Base-by-base conservation (phyloP, 805 yeast species). In the Brettanomyces sp. region DNA sequence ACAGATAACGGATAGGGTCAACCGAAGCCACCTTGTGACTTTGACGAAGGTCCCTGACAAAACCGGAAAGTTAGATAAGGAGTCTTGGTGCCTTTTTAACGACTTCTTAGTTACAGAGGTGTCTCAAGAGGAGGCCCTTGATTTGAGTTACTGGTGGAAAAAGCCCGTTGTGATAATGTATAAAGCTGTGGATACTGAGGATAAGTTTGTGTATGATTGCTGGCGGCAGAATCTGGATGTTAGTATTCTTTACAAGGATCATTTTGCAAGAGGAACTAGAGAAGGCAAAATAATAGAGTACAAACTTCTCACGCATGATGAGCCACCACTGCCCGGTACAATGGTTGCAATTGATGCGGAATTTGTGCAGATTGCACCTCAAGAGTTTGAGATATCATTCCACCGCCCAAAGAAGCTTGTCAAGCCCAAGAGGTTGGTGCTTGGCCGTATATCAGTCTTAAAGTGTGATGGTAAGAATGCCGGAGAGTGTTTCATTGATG, bases 311-410 rank as follows among this genome's bases (percentile, higher is more conserved):
- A 79, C 88, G 0, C 65, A 66, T 33, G 71, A 73, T 41, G 90
- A 85, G 54, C 85, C 87, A 0, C 96, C 96, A 0, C 57, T 58
- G 21, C 73, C 80, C 0, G 96, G 96, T 0, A 70, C 86, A 1
- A 61, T 89, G 36, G 81, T 91, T 18, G 99, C 98, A 0, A 83
- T 93, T 47, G 99, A 93, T 69, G 97, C 99, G 0, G 99, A 93
- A 63, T 93, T 95, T 70, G 98, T 93, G 3, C 76, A 81, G 30
- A 61, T 90, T 32, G 77, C 80, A 42, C 85, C 85, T 4, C 97
- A 89, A 53, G 79, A 82, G 50, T 75, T 79, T 39, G 97, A 90
- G 57, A 76, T 91, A 42, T 77, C 79, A 45, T 78, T 82, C 45
- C 78, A 79, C 50, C 97, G 98, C 0, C 57, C 72, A 4, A 80